phyloP scores from a whole-genome alignment of 2,329 filamentous ascomycete genomes.

The Raffaelea deltoideospora region DNA sequence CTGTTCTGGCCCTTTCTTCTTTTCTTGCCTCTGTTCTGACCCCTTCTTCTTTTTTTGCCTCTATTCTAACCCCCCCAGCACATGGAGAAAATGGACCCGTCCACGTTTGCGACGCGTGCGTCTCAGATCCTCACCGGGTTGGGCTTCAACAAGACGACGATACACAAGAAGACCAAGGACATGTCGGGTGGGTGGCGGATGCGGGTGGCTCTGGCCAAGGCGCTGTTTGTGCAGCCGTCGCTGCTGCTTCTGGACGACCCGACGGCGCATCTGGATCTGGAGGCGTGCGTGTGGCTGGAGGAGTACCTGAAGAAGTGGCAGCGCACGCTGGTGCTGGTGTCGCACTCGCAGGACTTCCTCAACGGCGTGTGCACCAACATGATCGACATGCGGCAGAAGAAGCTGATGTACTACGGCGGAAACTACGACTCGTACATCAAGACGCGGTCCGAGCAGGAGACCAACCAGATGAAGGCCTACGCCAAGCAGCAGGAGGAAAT shows the following conservation, averaged over 20 bases:
- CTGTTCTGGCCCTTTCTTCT: neutral
- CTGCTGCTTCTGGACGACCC: constrained; percentile 94
- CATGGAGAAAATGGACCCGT: constrained; percentile 98
- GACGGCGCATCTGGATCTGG: constrained; percentile 96
- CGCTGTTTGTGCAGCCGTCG: constrained; percentile 95
- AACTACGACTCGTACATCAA: constrained; percentile 99
- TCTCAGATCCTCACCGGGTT: constrained; percentile 96
- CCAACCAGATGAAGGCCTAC: constrained; percentile 98
- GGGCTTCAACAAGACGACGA: constrained; percentile 96
- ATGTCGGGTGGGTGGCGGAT: constrained; percentile 99
- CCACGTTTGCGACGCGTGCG: constrained; percentile 88
- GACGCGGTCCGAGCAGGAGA: constrained; percentile 85
- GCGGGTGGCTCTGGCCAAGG: constrained; percentile 95
- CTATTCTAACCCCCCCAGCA: constrained; percentile 38
- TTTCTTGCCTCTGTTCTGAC: constrained; percentile 6
- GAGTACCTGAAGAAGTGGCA: constrained; percentile 99
- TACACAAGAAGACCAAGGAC: constrained; percentile 99
- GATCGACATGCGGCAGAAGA: constrained; percentile 90
- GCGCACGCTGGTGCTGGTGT: constrained; percentile 87
- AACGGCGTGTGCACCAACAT: constrained; percentile 98
- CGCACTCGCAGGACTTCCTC: constrained; percentile 96
- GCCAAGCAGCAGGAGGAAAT: constrained; percentile 99
- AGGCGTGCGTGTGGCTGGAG: constrained; percentile 98
- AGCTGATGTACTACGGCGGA: constrained; percentile 95
- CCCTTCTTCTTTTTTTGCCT: neutral